Base-by-base conservation (phyloP, 306 rosid genomes). In the Medicago lupulina region DNA sequence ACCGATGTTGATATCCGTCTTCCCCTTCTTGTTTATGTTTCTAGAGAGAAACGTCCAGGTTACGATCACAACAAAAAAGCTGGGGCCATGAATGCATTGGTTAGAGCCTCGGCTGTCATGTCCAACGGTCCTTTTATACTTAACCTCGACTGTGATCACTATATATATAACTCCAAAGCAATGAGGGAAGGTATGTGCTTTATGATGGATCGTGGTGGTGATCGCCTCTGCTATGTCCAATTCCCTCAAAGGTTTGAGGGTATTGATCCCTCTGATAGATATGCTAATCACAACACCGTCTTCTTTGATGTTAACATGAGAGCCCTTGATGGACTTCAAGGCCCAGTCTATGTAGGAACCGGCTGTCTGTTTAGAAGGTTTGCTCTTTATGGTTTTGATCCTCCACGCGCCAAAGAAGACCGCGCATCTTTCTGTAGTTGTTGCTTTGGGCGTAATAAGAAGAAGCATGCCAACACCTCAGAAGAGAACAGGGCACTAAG, bases 171-270 rank as follows among this genome's bases (percentile, higher is more conserved):
- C 83, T 93, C 98, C 17, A 90, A 89, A 80, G 98, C 98, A 62
- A 89, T 93, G 97, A 90, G 86, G 83, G 98, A 93, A 84, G 98
- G 98, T n/a, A 93, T 92, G 97, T 92, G 96, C 79, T 90, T 92
- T 78, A 90, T 93, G 98, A 93, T 93, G 98, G 98, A 93, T 72
- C 95, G 98, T n/a, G 98, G 98, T 23, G 98, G 98, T 8, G 98
- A 93, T 74, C 93, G 97, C 70, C 39, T 93, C 53, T 93, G 98
- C 83, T 94, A 94, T 66, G 97, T 94, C 71, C 98, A 94, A 81
- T 94, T 94, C 86, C 98, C 98, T 4, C 98, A 94, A 83, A 90
- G 98, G 80, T 94, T 94, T 70, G 98, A 94, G 80, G 98, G 98
- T 10, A 94, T 94, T 62, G 98, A 94, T 71, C 97, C 98, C 15